phyloP scores from a whole-genome alignment of 176 grass and related monocot genomes.

The Coix lacrymajobi region DNA sequence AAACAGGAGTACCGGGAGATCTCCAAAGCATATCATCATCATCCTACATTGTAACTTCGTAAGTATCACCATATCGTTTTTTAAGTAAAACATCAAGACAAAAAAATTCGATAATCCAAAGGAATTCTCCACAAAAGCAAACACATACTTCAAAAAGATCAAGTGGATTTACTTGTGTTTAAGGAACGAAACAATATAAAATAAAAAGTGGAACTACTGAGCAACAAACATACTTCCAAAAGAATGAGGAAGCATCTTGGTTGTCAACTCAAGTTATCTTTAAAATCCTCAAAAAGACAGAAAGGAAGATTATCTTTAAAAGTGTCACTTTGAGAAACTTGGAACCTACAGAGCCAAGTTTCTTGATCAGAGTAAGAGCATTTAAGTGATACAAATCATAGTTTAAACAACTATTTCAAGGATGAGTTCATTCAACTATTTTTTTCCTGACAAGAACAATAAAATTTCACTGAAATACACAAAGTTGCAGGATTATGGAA shows the following conservation, averaged over 20 bases:
- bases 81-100: constrained; percentile 1
- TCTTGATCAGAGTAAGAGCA: background rate
- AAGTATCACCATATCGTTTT: background rate
- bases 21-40: constrained; percentile 78
- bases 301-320: background rate
- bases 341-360: too few species aligned
- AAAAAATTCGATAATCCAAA: background rate
- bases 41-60: constrained; percentile 47
- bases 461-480: constrained; percentile 4
- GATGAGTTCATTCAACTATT: background rate
- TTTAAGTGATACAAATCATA: background rate
- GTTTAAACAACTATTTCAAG: background rate
- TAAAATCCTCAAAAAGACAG: background rate
- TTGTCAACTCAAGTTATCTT: background rate
- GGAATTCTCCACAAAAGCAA: background rate
- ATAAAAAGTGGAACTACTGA: background rate
- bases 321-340: background rate
- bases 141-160: background rate
- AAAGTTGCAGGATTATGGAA: constrained; percentile 2
- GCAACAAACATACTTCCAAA: constrained; percentile 5
- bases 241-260: constrained; percentile 2
- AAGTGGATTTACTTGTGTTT: background rate
- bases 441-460: background rate
- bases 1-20: constrained; percentile 88
- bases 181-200: background rate